phyloP scores from a whole-genome alignment of 2,329 filamentous ascomycete genomes.

The Davidsoniella neocaledoniae region DNA sequence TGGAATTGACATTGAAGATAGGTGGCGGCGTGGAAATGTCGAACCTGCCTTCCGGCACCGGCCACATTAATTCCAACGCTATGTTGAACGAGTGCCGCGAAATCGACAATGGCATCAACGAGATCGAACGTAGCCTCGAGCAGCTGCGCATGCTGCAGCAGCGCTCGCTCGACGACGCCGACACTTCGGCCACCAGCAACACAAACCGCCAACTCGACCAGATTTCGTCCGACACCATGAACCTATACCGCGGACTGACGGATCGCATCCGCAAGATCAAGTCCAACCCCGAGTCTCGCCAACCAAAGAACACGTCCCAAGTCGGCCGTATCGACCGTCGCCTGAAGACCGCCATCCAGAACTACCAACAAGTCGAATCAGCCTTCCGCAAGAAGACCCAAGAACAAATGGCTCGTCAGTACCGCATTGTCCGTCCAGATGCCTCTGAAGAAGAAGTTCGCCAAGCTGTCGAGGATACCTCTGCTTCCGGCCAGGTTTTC shows the following conservation, averaged over 20 bases:
- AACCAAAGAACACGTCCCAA: constrained; percentile 59
- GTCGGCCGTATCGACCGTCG: constrained; percentile 66
- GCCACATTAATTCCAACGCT: constrained; percentile 44
- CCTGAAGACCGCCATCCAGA: constrained; percentile 63
- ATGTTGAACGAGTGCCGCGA: constrained; percentile 74
- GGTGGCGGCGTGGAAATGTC: constrained; percentile 14
- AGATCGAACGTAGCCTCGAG: constrained; percentile 55
- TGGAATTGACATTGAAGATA: constrained; percentile 12
- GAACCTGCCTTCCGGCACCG: constrained; percentile 11
- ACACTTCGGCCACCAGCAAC: constrained; percentile 49
- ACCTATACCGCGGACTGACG: constrained; percentile 61
- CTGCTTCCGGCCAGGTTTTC: constrained; percentile 63
- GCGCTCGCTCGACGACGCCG: constrained; percentile 56
- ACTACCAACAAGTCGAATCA: constrained; percentile 66
- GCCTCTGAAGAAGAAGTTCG: constrained; percentile 63
- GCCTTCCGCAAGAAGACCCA: constrained; percentile 65
- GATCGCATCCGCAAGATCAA: constrained; percentile 71
- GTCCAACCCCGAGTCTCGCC: constrained; percentile 57
- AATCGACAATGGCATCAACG: constrained; percentile 60
- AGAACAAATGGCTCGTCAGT: constrained; percentile 76
- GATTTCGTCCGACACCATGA: constrained; percentile 66
- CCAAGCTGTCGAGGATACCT: constrained; percentile 53
- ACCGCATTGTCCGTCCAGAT: constrained; percentile 73
- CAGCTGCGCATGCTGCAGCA: constrained; percentile 56
- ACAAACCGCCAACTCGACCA: constrained; percentile 54